These are phyloP conservation scores for Adiantum capillusveneris DNA, from an alignment of 75 land plant genomes.

Conservation along the genomic window DNA sequence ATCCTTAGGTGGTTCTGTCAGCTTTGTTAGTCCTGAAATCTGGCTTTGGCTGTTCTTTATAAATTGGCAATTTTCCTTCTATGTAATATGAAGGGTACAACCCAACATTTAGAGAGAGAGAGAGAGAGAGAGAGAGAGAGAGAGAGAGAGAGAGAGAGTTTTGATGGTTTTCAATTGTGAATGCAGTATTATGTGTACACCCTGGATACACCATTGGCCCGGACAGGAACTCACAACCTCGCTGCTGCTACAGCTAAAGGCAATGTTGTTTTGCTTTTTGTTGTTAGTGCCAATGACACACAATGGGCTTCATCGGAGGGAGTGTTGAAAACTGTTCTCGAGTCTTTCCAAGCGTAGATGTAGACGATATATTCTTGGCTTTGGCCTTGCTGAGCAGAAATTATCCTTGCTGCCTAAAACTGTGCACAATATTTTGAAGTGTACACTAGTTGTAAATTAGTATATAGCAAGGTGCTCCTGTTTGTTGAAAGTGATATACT, in stretches of 20 bases:
- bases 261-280: constrained; percentile 76
- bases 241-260: constrained; percentile 98
- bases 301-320: constrained; percentile 76
- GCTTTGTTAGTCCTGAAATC: too few species aligned
- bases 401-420: too few species aligned
- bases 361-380: too few species aligned
- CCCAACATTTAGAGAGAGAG: constrained; percentile 2
- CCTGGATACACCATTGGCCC: constrained; percentile 89
- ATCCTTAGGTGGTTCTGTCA: too few species aligned
- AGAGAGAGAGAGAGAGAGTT: constrained; percentile 6
- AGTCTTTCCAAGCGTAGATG: constrained; percentile 73
- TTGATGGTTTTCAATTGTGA: background rate
- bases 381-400: too few species aligned
- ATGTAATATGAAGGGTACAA: too few species aligned
- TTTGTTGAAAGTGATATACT: too few species aligned
- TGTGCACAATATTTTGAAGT: too few species aligned
- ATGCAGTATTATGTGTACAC: constrained; percentile 82
- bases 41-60: too few species aligned
- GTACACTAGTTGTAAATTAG: too few species aligned
- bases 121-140: constrained; percentile 8
- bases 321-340: constrained; percentile 51
- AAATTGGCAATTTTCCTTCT: too few species aligned
- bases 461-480: too few species aligned
- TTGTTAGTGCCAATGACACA: constrained; percentile 86
- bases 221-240: constrained; percentile 87